A percentile compares a stretch with the other conserved stretches of the same genome.
phyloP scores from a whole-genome alignment of 495 filamentous ascomycete species.

The Tuber umbilicatum region DNA sequence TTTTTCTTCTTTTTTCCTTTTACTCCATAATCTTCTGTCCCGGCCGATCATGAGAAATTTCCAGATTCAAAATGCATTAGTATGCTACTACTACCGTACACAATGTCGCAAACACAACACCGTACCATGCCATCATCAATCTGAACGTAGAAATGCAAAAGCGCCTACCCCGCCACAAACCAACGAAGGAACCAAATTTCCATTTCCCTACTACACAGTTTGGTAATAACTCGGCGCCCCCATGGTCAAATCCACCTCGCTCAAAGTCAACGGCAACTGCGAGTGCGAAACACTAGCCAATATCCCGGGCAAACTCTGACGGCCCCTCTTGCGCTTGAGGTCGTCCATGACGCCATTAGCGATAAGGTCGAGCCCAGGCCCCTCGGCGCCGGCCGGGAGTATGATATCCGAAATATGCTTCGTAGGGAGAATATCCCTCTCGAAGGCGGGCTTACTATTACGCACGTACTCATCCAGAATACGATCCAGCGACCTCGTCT shows the following conservation, averaged over 20 bases:
- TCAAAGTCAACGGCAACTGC: conserved; percentile 19
- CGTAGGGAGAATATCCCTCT: conserved; percentile 34
- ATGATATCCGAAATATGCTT: conserved; percentile 38
- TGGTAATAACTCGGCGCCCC: conserved; percentile 33
- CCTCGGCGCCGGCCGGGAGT: conserved; percentile 31
- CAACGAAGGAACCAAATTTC: background rate
- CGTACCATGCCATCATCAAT: conserved; percentile 4
- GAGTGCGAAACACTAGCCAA: conserved; percentile 2
- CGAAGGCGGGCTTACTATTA: conserved; percentile 34
- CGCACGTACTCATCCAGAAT: conserved; percentile 40
- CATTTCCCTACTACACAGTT: conserved; percentile 14
- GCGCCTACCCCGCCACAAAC: background rate
- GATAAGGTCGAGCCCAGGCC: conserved; percentile 36
- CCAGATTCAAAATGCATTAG: background rate
- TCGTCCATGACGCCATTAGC: conserved; percentile 39
- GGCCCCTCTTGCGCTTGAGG: conserved; percentile 28
- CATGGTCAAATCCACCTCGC: conserved; percentile 30
- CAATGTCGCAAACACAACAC: background rate
- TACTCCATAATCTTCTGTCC: background rate
- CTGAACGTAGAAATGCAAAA: background rate
- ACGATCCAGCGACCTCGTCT: conserved; percentile 14
- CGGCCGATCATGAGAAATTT: background rate
- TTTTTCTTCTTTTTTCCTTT: conserved; percentile 8
- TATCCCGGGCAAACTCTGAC: conserved; percentile 8
- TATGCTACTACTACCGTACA: too few species aligned